A percentile compares a stretch with the other conserved stretches of the same genome.
phyloP scores from a whole-genome alignment of 768 basidiomycete species.

The Bullera alba region DNA sequence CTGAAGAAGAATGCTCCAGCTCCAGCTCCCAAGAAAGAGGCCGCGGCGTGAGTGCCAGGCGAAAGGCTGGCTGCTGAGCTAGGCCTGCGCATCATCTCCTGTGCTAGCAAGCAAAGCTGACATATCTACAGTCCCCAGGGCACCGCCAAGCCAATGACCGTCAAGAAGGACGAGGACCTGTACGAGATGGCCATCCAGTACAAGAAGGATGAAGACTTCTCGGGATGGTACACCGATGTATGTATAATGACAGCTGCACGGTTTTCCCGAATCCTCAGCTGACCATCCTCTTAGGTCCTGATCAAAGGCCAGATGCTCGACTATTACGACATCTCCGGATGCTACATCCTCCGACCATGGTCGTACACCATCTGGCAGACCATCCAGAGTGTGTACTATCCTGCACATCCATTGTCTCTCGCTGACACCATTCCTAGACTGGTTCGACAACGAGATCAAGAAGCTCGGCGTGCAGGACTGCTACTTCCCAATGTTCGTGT shows the following conservation, averaged over 20 bases:
- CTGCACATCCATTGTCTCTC: not conserved
- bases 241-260: slow-evolving; percentile 24
- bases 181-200: slow-evolving; percentile 89
- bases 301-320: slow-evolving; percentile 98
- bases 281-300: slow-evolving; percentile 59
- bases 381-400: slow-evolving; percentile 62
- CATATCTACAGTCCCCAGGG: not conserved
- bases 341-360: slow-evolving; percentile 97
- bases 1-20: slow-evolving; percentile 50
- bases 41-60: slow-evolving; percentile 38
- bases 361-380: slow-evolving; percentile 95
- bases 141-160: slow-evolving; percentile 7
- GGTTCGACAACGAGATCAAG: slow-evolving; percentile 90
- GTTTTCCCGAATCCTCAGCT: not conserved
- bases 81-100: no score
- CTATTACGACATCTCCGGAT: slow-evolving; percentile 97
- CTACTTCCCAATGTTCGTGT: slow-evolving; percentile 99
- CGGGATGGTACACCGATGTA: slow-evolving; percentile 89
- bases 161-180: slow-evolving; percentile 67
- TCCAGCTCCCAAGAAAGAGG: slow-evolving; percentile 18
- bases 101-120: no score
- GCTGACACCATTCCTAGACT: slow-evolving; percentile 52
- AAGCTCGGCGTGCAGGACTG: slow-evolving; percentile 92
- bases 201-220: slow-evolving; percentile 91
- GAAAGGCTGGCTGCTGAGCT: no score